Conservation (phyloP, 176 grass and related monocot genomes). For the Raddia guianensis region DNA sequence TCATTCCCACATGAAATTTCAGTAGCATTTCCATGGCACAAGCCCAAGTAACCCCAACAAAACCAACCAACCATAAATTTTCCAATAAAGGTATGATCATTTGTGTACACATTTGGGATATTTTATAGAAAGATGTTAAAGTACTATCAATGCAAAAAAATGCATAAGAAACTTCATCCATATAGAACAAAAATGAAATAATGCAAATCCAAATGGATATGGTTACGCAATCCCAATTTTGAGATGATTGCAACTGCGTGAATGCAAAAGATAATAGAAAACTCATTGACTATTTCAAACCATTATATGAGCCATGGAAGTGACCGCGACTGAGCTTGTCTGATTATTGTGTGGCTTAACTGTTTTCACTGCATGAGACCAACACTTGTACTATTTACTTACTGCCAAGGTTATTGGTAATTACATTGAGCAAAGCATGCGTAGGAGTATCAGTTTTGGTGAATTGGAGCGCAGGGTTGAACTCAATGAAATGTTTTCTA, state of each 20-base stretch:
- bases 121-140: slow-evolving; percentile 7
- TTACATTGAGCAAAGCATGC: not conserved
- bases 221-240: slow-evolving; percentile 1
- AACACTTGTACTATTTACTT: not conserved
- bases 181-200: not conserved
- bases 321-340: not conserved
- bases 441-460: not conserved
- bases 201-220: slow-evolving; percentile 20
- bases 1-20: not conserved
- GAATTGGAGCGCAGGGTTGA: no score
- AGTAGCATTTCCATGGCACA: slow-evolving; percentile 10
- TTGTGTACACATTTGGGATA: not conserved
- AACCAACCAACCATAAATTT: slow-evolving; percentile 10
- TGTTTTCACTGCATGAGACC: not conserved
- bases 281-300: not conserved
- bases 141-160: slow-evolving; percentile 8
- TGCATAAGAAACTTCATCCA: slow-evolving; percentile 30
- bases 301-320: not conserved
- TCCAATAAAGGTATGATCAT: not conserved
- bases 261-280: slow-evolving; percentile 18
- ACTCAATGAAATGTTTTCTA: no score
- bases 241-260: not conserved
- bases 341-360: not conserved
- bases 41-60: slow-evolving; percentile 24
- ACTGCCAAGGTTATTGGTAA: not conserved